A percentile compares a stretch with the other conserved stretches of the same genome.
phyloP scores from a whole-genome alignment of 345 rosid genomes.

The Citrus australasica region DNA sequence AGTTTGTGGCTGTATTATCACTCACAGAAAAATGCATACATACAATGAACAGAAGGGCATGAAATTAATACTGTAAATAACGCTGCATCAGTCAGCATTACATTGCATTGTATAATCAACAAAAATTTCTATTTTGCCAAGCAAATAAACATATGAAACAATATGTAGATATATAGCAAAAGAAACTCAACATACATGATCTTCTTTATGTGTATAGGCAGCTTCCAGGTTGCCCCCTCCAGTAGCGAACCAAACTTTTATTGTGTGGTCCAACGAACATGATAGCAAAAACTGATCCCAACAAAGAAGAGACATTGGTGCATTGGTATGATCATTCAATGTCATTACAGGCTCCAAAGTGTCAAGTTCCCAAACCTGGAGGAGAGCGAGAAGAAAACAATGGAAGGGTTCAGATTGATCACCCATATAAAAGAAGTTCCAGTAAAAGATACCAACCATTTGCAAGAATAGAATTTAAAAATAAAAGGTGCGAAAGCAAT shows the following conservation, averaged over 20 bases:
- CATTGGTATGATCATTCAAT: conserved; percentile 39
- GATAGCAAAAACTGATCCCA: conserved; percentile 55
- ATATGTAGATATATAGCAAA: neutral
- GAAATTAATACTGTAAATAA: too few species aligned
- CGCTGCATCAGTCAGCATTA: too few species aligned
- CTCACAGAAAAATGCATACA: too few species aligned
- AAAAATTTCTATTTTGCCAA: neutral
- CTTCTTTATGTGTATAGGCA: conserved; percentile 24
- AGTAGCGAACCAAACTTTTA: conserved; percentile 49
- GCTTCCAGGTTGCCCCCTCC: conserved; percentile 32
- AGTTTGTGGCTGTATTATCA: too few species aligned
- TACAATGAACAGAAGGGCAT: too few species aligned
- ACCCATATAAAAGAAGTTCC: neutral
- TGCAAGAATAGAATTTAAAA: neutral
- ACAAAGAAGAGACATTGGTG: conserved; percentile 54
- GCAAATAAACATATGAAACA: neutral
- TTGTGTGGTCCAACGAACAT: conserved; percentile 53
- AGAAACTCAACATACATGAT: conserved; percentile 27
- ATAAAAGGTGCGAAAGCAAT: neutral
- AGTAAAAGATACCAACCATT: neutral
- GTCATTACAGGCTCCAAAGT: conserved; percentile 37
- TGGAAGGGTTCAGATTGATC: neutral
- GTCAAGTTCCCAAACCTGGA: conserved; percentile 56
- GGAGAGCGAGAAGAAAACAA: neutral
- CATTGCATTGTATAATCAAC: neutral